phyloP scores from a whole-genome alignment of 306 rosid species.

The Castanopsis chinensis region DNA sequence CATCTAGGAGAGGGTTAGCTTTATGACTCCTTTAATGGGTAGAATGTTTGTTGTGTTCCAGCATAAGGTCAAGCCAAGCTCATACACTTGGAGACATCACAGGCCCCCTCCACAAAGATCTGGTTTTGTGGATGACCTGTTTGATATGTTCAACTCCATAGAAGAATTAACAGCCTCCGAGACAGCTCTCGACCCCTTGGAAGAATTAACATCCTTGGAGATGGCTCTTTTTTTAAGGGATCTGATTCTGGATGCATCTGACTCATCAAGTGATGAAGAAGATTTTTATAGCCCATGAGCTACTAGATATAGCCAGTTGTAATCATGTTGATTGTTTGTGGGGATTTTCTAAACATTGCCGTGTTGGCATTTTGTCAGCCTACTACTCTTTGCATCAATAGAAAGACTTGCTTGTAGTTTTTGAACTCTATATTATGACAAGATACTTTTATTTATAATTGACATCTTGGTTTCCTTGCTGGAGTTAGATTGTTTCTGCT shows the following conservation, averaged over 20 bases:
- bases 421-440: slow-evolving; percentile 1
- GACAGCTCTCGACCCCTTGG: slow-evolving; percentile 16
- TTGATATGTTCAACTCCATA: slow-evolving; percentile 31
- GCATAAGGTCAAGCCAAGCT: slow-evolving; percentile 55
- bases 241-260: slow-evolving; percentile 29
- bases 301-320: too few relatives aligned
- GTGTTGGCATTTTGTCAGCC: slow-evolving; percentile 20
- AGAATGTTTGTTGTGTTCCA: slow-evolving; percentile 62
- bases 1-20: slow-evolving; percentile 37
- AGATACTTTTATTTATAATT: neutral
- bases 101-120: slow-evolving; percentile 42
- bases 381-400: neutral
- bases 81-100: slow-evolving; percentile 50
- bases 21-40: slow-evolving; percentile 48
- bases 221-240: slow-evolving; percentile 27
- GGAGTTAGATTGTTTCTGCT: neutral
- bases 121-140: slow-evolving; percentile 28
- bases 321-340: too few relatives aligned
- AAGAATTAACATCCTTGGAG: slow-evolving; percentile 27
- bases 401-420: slow-evolving; percentile 12
- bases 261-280: slow-evolving; percentile 44
- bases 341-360: neutral
- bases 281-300: slow-evolving; percentile 5
- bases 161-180: slow-evolving; percentile 31
- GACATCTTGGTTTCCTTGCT: neutral